These are phyloP conservation scores for Darksidea phi DNA, from an alignment of 495 filamentous ascomycete genomes.

Conservation along the genomic window DNA sequence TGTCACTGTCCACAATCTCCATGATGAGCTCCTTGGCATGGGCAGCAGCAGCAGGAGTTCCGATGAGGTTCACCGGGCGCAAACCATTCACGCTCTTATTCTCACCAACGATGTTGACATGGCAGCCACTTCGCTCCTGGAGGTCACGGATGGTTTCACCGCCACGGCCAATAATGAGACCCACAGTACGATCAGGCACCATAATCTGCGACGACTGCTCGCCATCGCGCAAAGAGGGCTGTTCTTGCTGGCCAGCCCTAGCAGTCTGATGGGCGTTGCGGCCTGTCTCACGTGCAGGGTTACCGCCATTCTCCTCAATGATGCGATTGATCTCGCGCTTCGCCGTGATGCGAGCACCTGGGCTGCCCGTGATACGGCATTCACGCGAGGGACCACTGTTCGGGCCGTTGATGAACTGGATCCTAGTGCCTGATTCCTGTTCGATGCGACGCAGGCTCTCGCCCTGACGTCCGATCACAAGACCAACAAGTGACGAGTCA, in stretches of 20 bases:
- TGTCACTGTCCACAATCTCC: slow-evolving; percentile 86
- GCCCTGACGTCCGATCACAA: slow-evolving; percentile 81
- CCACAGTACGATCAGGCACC: slow-evolving; percentile 85
- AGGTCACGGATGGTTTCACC: slow-evolving; percentile 88
- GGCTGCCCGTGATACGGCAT: slow-evolving; percentile 73
- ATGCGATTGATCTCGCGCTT: slow-evolving; percentile 74
- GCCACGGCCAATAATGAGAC: slow-evolving; percentile 79
- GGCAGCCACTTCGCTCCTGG: slow-evolving; percentile 78
- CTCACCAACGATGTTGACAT: slow-evolving; percentile 86
- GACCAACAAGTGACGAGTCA: slow-evolving; percentile 72
- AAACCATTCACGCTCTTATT: slow-evolving; percentile 81
- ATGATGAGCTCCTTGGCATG: slow-evolving; percentile 76
- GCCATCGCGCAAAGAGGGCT: slow-evolving; percentile 61
- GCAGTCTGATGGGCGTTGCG: slow-evolving; percentile 36
- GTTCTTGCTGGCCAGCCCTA: slow-evolving; percentile 42
- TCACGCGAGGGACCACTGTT: slow-evolving; percentile 65
- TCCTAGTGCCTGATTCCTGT: slow-evolving; percentile 67
- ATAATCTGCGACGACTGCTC: slow-evolving; percentile 80
- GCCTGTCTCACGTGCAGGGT: slow-evolving; percentile 41
- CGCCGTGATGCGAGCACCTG: slow-evolving; percentile 64
- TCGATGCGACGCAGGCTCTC: slow-evolving; percentile 80
- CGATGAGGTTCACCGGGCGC: slow-evolving; percentile 81
- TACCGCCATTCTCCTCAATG: slow-evolving; percentile 77
- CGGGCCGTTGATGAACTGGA: slow-evolving; percentile 76
- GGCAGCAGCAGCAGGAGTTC: slow-evolving; percentile 61